Percentiles rank a stretch among this genome's conserved stretches.
Conservation (phyloP, 2,329 filamentous ascomycete species). For the Coniochaeta sp. region DNA sequence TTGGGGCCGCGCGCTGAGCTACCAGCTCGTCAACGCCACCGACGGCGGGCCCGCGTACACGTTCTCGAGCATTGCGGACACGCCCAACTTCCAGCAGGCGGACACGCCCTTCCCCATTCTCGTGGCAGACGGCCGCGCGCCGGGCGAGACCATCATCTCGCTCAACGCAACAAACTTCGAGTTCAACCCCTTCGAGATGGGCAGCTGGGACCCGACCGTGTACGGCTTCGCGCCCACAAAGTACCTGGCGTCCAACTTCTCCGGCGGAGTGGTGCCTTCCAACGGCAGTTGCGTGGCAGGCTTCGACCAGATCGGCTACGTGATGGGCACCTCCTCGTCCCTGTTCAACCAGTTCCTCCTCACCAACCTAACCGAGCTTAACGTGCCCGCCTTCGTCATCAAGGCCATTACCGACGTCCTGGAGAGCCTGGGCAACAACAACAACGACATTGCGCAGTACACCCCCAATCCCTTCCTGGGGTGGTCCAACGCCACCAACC, state of each 20-base stretch:
- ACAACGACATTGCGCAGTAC: constrained; percentile 44
- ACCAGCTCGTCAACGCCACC: constrained; percentile 71
- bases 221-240: constrained; percentile 51
- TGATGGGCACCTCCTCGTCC: constrained; percentile 80
- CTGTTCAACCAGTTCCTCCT: constrained; percentile 77
- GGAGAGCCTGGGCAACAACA: constrained; percentile 40
- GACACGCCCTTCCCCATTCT: constrained; percentile 41
- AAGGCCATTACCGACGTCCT: constrained; percentile 46
- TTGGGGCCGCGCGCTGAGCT: constrained; percentile 81
- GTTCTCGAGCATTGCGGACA: constrained; percentile 60
- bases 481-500: constrained; percentile 36
- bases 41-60: constrained; percentile 71
- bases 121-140: constrained; percentile 38
- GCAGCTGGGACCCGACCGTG: constrained; percentile 53
- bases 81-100: constrained; percentile 31
- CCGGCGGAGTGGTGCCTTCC: constrained; percentile 43
- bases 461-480: constrained; percentile 52
- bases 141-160: constrained; percentile 32
- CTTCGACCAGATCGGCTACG: constrained; percentile 73
- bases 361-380: constrained; percentile 43
- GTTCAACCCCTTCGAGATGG: constrained; percentile 59
- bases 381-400: constrained; percentile 41
- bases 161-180: constrained; percentile 57
- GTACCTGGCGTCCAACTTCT: constrained; percentile 54
- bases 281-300: constrained; percentile 61